Conservation (phyloP, 106 monocot species). For the Gastrodia elata region DNA sequence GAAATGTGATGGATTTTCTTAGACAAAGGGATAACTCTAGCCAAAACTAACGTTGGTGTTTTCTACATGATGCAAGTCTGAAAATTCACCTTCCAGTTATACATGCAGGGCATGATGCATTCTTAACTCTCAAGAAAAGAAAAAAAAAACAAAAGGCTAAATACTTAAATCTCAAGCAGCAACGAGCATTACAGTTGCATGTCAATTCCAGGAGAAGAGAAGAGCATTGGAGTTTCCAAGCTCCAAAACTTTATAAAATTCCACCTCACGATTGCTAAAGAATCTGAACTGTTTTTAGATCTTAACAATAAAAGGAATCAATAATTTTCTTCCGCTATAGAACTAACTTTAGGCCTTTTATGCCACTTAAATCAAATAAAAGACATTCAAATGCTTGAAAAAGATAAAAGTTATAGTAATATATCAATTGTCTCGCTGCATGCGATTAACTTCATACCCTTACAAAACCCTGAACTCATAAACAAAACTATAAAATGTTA, state of each 20-base stretch:
- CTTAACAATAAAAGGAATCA: conserved; percentile 10
- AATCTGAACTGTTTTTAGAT: conserved; percentile 10
- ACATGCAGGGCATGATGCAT: neutral
- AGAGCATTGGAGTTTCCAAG: neutral
- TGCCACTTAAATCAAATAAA: neutral
- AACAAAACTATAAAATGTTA: neutral
- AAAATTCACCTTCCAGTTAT: too few species aligned
- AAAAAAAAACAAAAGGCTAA: too few species aligned
- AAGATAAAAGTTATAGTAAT: neutral
- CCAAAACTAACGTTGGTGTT: too few species aligned
- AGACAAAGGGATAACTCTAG: neutral
- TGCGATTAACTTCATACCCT: neutral
- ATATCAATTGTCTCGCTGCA: neutral
- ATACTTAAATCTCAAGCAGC: neutral
- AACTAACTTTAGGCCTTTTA: conserved; percentile 1
- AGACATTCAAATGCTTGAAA: neutral
- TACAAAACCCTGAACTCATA: neutral
- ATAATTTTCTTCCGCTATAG: conserved; percentile 6
- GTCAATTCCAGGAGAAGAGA: conserved; percentile 1
- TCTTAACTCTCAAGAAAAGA: neutral
- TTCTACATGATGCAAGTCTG: too few species aligned
- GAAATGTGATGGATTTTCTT: neutral
- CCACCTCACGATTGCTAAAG: neutral
- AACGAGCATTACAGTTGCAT: neutral
- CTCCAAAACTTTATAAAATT: neutral